Percentiles rank a stretch among this genome's conserved stretches.
These are phyloP conservation scores for Leonotis leonurus DNA, from an alignment of 257 asterid genomes.

Conservation along the genomic window DNA sequence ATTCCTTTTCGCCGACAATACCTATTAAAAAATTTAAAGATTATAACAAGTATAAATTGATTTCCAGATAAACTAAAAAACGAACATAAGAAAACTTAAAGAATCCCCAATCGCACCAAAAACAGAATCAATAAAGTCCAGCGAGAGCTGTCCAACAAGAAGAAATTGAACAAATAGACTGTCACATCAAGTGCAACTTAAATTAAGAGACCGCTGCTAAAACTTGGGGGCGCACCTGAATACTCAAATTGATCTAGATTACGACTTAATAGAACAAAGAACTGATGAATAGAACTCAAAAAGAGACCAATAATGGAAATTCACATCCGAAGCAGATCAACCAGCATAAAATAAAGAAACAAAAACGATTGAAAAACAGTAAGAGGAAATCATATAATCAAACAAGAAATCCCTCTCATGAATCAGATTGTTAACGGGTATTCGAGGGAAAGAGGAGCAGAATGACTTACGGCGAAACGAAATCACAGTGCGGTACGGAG, in stretches of 20 bases:
- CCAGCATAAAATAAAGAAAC: background rate
- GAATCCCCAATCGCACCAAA: slow-evolving; percentile 3
- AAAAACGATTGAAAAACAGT: background rate
- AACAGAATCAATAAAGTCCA: slow-evolving; percentile 12
- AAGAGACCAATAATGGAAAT: background rate
- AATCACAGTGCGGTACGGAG: slow-evolving; percentile 7
- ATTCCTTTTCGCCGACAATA: slow-evolving; percentile 20
- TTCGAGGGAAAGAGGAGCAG: background rate
- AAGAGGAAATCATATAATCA: background rate
- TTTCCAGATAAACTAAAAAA: slow-evolving; percentile 2
- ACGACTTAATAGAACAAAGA: background rate
- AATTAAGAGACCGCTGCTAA: background rate
- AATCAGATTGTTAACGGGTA: background rate
- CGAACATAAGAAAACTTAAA: background rate
- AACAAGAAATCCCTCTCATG: background rate
- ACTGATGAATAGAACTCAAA: slow-evolving; percentile 1
- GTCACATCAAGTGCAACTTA: background rate
- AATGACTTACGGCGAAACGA: slow-evolving; percentile 22
- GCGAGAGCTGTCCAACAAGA: background rate
- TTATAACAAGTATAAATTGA: background rate
- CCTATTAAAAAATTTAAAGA: slow-evolving; percentile 29
- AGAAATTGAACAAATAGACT: slow-evolving; percentile 2
- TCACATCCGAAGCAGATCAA: background rate
- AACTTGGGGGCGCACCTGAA: background rate
- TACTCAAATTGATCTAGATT: slow-evolving; percentile 13